These are phyloP conservation scores for Mycotypha africana DNA, from an alignment of 371 early-diverging fungal genomes.

Conservation along the genomic window DNA sequence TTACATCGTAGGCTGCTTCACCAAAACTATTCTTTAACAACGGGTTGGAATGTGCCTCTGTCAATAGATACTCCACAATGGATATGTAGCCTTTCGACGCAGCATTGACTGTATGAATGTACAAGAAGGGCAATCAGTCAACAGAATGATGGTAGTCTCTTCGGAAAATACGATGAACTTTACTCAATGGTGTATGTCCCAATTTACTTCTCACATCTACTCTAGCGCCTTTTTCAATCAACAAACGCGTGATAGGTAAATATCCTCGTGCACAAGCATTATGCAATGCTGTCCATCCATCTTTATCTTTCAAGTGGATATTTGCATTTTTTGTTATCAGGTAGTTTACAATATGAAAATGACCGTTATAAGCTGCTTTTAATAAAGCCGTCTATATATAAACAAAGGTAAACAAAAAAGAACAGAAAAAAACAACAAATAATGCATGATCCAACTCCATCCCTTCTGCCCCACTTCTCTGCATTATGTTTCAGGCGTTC, in stretches of 20 bases:
- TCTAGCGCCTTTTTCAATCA: constrained; percentile 50
- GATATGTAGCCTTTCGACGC: constrained; percentile 62
- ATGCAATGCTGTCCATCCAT: constrained; percentile 84
- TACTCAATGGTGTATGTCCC: constrained; percentile 77
- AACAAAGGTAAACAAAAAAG: background rate
- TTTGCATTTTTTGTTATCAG: constrained; percentile 57
- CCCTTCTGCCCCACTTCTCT: too few species aligned
- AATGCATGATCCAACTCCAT: too few species aligned
- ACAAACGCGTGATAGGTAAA: constrained; percentile 48
- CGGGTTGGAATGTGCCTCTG: constrained; percentile 56
- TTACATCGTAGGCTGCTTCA: constrained; percentile 80
- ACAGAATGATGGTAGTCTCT: too few species aligned
- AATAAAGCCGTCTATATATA: constrained; percentile 63
- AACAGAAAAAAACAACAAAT: too few species aligned
- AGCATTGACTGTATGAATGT: constrained; percentile 82
- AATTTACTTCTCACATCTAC: constrained; percentile 56
- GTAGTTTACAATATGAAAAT: constrained; percentile 53
- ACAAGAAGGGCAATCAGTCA: background rate
- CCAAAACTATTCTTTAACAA: constrained; percentile 57
- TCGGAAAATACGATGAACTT: too few species aligned
- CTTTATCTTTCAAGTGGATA: constrained; percentile 58
- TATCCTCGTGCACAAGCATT: constrained; percentile 64
- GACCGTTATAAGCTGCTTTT: constrained; percentile 73
- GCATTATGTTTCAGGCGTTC: background rate
- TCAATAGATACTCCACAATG: constrained; percentile 60